A percentile compares a stretch with the other conserved stretches of the same genome.
phyloP scores from a whole-genome alignment of 2,329 filamentous ascomycete genomes.

The Metarhizium sp. region DNA sequence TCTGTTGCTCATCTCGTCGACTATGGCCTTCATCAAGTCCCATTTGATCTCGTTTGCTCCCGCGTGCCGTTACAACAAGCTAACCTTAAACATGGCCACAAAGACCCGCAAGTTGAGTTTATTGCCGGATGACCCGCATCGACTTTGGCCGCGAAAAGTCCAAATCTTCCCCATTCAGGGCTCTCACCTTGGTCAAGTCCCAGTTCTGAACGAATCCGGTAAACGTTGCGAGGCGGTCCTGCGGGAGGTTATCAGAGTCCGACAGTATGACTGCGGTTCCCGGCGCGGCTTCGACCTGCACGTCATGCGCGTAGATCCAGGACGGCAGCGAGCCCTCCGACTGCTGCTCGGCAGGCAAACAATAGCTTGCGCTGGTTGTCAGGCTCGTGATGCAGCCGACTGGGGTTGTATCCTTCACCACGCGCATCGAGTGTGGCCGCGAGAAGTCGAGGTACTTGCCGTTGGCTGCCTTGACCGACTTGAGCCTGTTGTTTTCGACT shows the following conservation, averaged over 20 bases:
- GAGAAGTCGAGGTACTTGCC: neutral
- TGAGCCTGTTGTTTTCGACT: neutral
- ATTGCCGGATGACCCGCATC: neutral
- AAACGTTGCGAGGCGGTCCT: neutral
- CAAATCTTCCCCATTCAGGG: neutral
- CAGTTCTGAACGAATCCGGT: neutral
- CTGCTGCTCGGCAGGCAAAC: neutral
- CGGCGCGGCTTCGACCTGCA: neutral
- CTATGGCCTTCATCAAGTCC: no score
- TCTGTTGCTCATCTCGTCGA: no score
- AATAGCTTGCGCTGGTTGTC: neutral
- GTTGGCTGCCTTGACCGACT: neutral
- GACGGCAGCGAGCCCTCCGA: neutral
- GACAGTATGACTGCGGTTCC: neutral
- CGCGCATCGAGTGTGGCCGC: neutral
- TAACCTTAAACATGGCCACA: no score
- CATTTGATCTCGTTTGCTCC: no score
- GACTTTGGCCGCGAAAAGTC: neutral
- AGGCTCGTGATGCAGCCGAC: neutral
- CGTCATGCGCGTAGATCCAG: neutral
- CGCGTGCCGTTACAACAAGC: no score
- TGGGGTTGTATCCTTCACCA: neutral
- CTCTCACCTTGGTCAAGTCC: neutral
- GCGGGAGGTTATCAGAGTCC: neutral
- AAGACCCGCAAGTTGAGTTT: neutral